Base-by-base conservation (phyloP, 2,329 filamentous ascomycete genomes). In the Penicillium sp. region DNA sequence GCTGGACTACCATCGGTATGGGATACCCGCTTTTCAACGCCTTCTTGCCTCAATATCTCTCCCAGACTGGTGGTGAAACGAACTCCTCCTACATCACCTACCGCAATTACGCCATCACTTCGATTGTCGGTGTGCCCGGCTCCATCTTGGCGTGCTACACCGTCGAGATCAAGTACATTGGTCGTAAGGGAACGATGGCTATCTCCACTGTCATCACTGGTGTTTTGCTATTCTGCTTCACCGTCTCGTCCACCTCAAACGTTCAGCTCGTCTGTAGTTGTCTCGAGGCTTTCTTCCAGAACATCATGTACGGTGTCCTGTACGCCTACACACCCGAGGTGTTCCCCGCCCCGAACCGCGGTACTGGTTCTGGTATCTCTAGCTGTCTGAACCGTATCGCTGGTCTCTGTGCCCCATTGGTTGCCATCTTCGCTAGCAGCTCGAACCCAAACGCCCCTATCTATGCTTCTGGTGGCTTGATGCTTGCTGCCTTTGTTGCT, bases 11-110 rank as follows among this genome's bases (percentile, higher is more conserved):
- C 13, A 93, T 96, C 63, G 91, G 91, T 52, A 90, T 96, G 85
- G 91, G 88, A 1, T 96, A 93, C 67, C 90, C 90, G 0, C 83
- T 96, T 5, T 96, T 93, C 82, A 95, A 93, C 74, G 89, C 90
- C 49, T 96, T 96, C 75, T 80, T 96, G 21, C 91, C 91, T 0
- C 90, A 95, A 64, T 95, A 95, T 69, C 86, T 96, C 57, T 84
- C 86, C 24, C 83, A 86, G 55, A 82, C 84, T 26, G 78, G 77
- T 11, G 84, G 86, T 24, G 82, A 85, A 57, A 82, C 84, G 35
- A 77, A 75, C 26, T 71, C 76, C 8, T 70, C 71, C 35, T 70
- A 73, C 48, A 73, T 75, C 33, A 79, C 75, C 35, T 96, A 95
- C 77, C 86, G 90, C 61, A 91, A 91, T 79, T 93, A 92, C 72